Base-by-base conservation (phyloP, 2,329 filamentous ascomycete genomes). In the Bipolaris victoriae region DNA sequence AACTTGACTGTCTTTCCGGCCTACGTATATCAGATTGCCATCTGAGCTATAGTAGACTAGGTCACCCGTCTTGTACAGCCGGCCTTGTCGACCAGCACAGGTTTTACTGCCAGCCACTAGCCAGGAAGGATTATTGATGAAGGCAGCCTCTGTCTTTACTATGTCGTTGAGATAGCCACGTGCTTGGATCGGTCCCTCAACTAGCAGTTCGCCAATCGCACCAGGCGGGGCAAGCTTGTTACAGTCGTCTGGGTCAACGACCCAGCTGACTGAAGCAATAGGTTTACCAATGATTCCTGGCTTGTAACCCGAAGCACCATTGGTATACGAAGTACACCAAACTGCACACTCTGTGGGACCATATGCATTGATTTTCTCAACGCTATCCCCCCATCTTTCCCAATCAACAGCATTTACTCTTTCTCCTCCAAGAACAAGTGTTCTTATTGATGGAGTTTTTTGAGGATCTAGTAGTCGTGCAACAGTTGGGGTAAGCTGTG, bases 151-250 rank as follows among this genome's bases (percentile, higher is more conserved):
- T 7, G 47, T 53, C 45, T 53, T 53, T 2, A 15, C 7, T 1
- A 2, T 2, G 15, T 68, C 41, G 20, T 63, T 60, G 7, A 70
- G 50, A 35, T 70, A 70, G 10, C 62, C 63, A n/a, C 66, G 64
- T 1, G 70, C 72, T 2, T 78, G 61, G 20, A 67, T 82, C 0
- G 81, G 81, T 0, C 84, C 83, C 58, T 86, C 83, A n/a, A 88
- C 80, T 2, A 86, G 77, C 1, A 88, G 75, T 64, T 88, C 85
- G 7, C 66, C 67, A 10, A 56, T 49, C 31, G 22, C 65, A 48
- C 69, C 61, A 33, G 43, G 13, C 1, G 61, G 50, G 0, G 20
- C 33, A 1, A 72, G 60, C 9, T 33, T 36, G 13, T 70, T 35
- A 18, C 55, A 55, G 46, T 74, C 48, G 1, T 58, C 16, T 0